Evolutionary conservation across 306 rosid genomes (phyloP), one percentile per base, ranked within the genome.

Genomic region (Luffa acutangula): DNA sequence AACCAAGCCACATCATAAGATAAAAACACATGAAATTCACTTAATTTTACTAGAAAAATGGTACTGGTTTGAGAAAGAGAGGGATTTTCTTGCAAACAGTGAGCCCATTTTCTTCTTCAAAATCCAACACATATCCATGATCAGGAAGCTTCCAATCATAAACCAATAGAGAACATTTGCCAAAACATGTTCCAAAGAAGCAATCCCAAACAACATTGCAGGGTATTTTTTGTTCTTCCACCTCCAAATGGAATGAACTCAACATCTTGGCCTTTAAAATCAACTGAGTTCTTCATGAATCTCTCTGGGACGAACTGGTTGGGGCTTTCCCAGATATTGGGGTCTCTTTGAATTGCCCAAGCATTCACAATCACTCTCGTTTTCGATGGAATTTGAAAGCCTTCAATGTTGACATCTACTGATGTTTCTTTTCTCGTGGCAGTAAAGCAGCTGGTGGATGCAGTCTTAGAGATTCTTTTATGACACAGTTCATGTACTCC

Each of bases 141-240:
- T 25, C 31, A 25, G 31, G 31, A 25, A 84, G 53, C 73, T 84
- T 79, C 92, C 89, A 90, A 14, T 85, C 85, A n/a, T n/a, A 20
- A 88, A 88, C 86, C 82, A 85, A 48, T 84, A 75, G 9, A 88
- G 64, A 62, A 91, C 80, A 41, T 80, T 86, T 12, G 91, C 89
- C 0, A 51, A 81, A 76, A 78, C 33, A 70, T 45, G 51, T 49
- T 84, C 54, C 14, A 20, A 15, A 1, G 42, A 39, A 59, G 81
- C 43, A 33, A 86, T 2, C 10, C 45, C 87, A 64, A 83, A 83
- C 51, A 73, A 2, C 45, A 76, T 6, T 6, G 81, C 87, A 7
- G 81, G 87, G 18, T 87, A 86, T 9, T 81, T 83, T 45, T 78
- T n/a, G n/a, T 86, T 56, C 87, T 79, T 4, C 89, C 87, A 43